Conservation (phyloP, 2,329 filamentous ascomycete genomes). For the Aspergillus pseudoviridinutans region DNA sequence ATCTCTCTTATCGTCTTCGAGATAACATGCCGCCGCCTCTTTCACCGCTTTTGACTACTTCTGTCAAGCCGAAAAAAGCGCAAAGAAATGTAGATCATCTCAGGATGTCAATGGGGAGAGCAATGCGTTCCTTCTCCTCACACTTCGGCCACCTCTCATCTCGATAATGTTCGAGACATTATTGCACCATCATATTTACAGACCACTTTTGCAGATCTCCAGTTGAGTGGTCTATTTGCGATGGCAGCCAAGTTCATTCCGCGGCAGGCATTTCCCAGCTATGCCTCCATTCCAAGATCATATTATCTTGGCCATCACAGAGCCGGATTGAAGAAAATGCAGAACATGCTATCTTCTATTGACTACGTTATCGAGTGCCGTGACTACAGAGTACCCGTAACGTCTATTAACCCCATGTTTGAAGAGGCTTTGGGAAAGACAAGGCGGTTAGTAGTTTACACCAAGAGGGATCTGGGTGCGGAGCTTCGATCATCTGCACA, state of each 20-base stretch:
- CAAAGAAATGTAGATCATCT: neutral
- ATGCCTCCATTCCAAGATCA: conserved; percentile 73
- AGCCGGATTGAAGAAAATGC: conserved; percentile 77
- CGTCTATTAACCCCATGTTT: conserved; percentile 84
- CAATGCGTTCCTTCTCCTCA: neutral
- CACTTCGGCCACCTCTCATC: neutral
- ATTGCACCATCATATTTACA: neutral
- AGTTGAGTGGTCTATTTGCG: conserved; percentile 1
- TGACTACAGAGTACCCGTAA: conserved; percentile 85
- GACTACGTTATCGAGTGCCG: conserved; percentile 91
- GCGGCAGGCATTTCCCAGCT: conserved; percentile 66
- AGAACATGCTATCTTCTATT: conserved; percentile 71
- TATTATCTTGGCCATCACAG: conserved; percentile 95
- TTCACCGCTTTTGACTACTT: neutral
- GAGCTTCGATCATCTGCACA: conserved; percentile 37
- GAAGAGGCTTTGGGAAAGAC: conserved; percentile 70
- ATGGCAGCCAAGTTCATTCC: conserved; percentile 60
- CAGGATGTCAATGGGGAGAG: neutral
- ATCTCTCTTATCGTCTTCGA: neutral
- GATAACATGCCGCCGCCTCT: neutral
- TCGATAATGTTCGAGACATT: neutral
- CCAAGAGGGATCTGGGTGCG: conserved; percentile 73
- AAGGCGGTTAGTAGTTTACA: conserved; percentile 81
- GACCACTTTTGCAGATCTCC: neutral
- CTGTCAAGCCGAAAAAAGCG: neutral